Conservation (phyloP, 345 rosid genomes). For the Diplotaxis tenuifolia region DNA sequence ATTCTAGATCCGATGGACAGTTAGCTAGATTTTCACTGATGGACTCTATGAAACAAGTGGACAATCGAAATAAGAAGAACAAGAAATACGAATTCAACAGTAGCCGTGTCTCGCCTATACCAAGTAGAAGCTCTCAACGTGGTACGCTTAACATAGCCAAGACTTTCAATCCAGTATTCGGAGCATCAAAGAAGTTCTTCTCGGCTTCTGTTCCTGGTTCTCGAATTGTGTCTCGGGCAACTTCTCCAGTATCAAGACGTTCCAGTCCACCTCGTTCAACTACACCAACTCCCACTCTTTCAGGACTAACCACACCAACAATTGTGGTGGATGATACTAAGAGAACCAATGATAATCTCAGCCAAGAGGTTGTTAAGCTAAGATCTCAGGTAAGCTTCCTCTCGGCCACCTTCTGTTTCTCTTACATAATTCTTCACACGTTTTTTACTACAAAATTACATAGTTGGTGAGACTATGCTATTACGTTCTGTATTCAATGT, state of each 20-base stretch:
- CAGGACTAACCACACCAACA: slow-evolving; percentile 87
- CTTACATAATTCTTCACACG: neutral
- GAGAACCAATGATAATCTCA: slow-evolving; percentile 68
- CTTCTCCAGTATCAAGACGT: slow-evolving; percentile 94
- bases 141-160: slow-evolving; percentile 73
- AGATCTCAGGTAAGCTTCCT: slow-evolving; percentile 69
- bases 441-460: neutral
- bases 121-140: slow-evolving; percentile 85
- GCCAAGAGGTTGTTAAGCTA: slow-evolving; percentile 86
- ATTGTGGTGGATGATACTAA: slow-evolving; percentile 69
- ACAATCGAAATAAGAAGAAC: slow-evolving; percentile 69
- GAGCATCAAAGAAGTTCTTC: slow-evolving; percentile 93
- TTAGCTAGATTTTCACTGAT: slow-evolving; percentile 82
- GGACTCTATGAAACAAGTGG: slow-evolving; percentile 83
- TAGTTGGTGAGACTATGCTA: neutral
- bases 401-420: slow-evolving; percentile 2
- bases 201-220: slow-evolving; percentile 99
- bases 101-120: slow-evolving; percentile 95
- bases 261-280: slow-evolving; percentile 98
- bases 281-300: slow-evolving; percentile 94
- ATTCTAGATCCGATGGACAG: slow-evolving; percentile 71
- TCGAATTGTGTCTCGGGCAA: slow-evolving; percentile 96
- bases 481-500: slow-evolving; percentile 4
- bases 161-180: slow-evolving; percentile 85
- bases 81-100: slow-evolving; percentile 90